Percentiles rank a stretch among this genome's conserved stretches.
These are phyloP conservation scores for Magnaporthiopsis rhizophila DNA, from an alignment of 2,329 filamentous ascomycete species.

Conservation along the genomic window DNA sequence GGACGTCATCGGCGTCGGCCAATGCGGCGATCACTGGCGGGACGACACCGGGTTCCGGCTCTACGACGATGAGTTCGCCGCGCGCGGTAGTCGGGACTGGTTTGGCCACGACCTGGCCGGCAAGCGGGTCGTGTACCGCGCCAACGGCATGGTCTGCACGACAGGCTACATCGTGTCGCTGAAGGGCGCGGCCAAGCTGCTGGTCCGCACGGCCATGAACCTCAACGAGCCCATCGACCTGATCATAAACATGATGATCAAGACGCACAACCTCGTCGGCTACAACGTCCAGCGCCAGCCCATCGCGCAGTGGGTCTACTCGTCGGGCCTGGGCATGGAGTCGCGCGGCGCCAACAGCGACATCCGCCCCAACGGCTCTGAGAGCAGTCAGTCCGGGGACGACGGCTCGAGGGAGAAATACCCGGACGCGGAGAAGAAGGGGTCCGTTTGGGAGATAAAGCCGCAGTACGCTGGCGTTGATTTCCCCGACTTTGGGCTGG, in stretches of 20 bases:
- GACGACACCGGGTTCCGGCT: not conserved
- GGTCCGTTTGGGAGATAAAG: not conserved
- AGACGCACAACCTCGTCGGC: constrained; percentile 14
- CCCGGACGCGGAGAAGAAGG: not conserved
- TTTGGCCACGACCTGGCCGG: not conserved
- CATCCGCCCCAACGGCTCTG: not conserved
- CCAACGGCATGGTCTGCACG: constrained; percentile 17
- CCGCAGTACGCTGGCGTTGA: not conserved
- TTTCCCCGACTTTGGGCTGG: not conserved
- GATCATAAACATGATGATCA: constrained; percentile 17
- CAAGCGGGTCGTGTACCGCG: constrained; percentile 15
- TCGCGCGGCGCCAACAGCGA: constrained; percentile 11
- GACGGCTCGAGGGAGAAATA: not conserved
- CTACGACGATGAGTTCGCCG: constrained; percentile 12
- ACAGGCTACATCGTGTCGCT: constrained; percentile 20
- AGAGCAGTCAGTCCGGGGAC: not conserved
- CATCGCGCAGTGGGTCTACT: constrained; percentile 39
- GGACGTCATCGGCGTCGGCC: constrained; percentile 17
- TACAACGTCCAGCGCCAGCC: constrained; percentile 19
- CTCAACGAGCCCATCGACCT: constrained; percentile 20
- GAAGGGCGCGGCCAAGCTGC: constrained; percentile 20
- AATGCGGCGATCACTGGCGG: constrained; percentile 14
- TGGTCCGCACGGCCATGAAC: constrained; percentile 16
- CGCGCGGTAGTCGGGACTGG: not conserved
- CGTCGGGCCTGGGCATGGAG: constrained; percentile 48